phyloP scores from a whole-genome alignment of 225 moss, liverwort and hornwort genomes.

The Bryoerythrophyllum caledonicum region DNA sequence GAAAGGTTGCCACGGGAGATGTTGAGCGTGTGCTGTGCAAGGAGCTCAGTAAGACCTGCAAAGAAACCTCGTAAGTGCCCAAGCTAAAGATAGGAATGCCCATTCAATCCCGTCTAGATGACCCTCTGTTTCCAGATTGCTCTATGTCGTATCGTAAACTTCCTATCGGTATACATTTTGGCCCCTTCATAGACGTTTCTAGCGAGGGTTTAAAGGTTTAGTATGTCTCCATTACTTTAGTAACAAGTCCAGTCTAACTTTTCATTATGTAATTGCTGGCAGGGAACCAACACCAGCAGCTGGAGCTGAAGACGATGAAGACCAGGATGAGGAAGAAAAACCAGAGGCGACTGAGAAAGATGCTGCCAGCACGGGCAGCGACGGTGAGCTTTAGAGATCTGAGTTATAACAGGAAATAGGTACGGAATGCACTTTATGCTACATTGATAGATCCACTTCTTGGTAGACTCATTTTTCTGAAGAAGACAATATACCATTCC shows the following conservation, averaged over 20 bases:
- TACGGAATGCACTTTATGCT: background rate
- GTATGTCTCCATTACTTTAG: background rate
- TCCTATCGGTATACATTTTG: too few relatives aligned
- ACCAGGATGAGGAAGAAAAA: background rate
- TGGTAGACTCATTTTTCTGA: conserved; percentile 12
- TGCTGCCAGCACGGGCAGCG: conserved; percentile 15
- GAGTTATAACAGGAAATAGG: background rate
- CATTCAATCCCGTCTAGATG: too few relatives aligned
- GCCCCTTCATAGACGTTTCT: too few relatives aligned
- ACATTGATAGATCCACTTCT: conserved; percentile 3
- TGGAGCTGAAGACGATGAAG: conserved; percentile 15
- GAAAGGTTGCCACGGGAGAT: conserved; percentile 34
- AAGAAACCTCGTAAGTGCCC: conserved; percentile 20
- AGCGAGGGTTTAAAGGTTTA: too few relatives aligned
- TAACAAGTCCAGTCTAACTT: background rate
- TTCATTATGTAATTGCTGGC: background rate
- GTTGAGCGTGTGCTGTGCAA: conserved; percentile 38
- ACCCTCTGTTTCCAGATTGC: too few relatives aligned
- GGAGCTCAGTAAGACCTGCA: conserved; percentile 41
- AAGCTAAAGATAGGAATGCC: too few relatives aligned
- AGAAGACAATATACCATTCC: background rate
- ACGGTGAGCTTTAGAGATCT: conserved; percentile 24
- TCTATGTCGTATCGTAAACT: too few relatives aligned
- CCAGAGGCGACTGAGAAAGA: background rate
- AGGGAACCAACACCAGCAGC: conserved; percentile 8